Percentiles rank a stretch among this genome's conserved stretches.
Evolutionary conservation across 2,329 filamentous ascomycete species (phyloP).

Genomic region (Didymella pomorum): DNA sequence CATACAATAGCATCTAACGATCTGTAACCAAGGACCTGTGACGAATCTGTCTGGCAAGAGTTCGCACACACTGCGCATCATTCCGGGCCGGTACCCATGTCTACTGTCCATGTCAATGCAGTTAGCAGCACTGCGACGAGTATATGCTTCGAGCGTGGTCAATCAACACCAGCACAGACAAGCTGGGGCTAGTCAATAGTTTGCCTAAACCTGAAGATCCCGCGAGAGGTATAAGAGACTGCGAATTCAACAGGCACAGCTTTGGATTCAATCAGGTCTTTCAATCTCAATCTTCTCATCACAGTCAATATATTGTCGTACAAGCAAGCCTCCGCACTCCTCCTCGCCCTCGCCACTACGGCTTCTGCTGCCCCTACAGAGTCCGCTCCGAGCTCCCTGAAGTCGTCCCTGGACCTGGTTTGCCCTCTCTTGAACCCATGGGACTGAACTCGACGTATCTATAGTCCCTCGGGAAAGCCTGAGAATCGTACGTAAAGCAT

Average conservation of each 20-base stretch:
- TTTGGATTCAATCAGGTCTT: too few relatives aligned
- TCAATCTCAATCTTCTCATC: neutral
- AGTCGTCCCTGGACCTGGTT: neutral
- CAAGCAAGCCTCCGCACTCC: neutral
- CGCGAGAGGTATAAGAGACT: too few relatives aligned
- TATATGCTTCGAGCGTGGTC: too few relatives aligned
- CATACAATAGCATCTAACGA: neutral
- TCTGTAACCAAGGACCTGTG: neutral
- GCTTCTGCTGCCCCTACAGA: neutral
- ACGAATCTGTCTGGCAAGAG: neutral
- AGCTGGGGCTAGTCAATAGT: too few relatives aligned
- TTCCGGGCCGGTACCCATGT: too few relatives aligned
- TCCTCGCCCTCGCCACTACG: neutral
- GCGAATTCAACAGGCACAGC: too few relatives aligned
- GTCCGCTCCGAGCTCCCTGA: neutral
- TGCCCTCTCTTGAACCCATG: neutral
- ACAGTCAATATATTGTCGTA: neutral
- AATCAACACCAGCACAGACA: too few relatives aligned
- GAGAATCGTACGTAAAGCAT: neutral
- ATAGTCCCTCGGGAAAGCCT: neutral
- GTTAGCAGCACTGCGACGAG: too few relatives aligned
- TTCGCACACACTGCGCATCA: neutral
- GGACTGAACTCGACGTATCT: neutral
- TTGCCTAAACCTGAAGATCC: too few relatives aligned
- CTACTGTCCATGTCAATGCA: too few relatives aligned